These are phyloP conservation scores for Monilinia fructicola DNA, from an alignment of 2,329 filamentous ascomycete genomes.

Conservation along the genomic window DNA sequence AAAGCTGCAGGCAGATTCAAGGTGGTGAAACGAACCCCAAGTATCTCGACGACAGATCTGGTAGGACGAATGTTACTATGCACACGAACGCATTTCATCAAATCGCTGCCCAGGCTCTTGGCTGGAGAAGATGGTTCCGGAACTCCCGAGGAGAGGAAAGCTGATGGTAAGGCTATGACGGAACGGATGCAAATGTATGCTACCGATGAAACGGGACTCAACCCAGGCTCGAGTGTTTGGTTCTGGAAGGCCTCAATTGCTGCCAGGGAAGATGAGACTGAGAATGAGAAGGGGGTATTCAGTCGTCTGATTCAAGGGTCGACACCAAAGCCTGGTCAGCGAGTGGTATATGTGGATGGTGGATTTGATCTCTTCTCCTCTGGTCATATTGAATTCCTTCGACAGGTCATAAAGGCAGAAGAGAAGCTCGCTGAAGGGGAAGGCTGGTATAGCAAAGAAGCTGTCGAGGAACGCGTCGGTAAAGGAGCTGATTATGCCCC, in stretches of 20 bases:
- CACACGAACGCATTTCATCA: conserved; percentile 92
- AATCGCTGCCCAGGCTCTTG: conserved; percentile 68
- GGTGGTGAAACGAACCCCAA: conserved; percentile 93
- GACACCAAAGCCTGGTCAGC: conserved; percentile 72
- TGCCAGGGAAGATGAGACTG: conserved; percentile 41
- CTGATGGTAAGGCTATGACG: conserved; percentile 65
- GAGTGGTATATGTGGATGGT: conserved; percentile 91
- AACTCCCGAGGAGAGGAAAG: conserved; percentile 63
- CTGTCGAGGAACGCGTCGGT: conserved; percentile 60
- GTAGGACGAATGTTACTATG: conserved; percentile 96
- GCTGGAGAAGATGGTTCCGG: conserved; percentile 72
- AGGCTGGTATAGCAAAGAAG: conserved; percentile 73
- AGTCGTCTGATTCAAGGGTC: conserved; percentile 67
- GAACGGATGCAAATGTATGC: conserved; percentile 83
- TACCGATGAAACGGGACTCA: conserved; percentile 76
- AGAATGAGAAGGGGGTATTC: conserved; percentile 65
- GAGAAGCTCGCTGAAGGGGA: conserved; percentile 63
- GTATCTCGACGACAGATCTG: conserved; percentile 96
- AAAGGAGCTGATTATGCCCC: conserved; percentile 73
- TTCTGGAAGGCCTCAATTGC: conserved; percentile 64
- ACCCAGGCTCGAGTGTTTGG: conserved; percentile 81
- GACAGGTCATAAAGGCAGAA: conserved; percentile 72
- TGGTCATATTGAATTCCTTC: conserved; percentile 93
- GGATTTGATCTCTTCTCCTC: conserved; percentile 97
- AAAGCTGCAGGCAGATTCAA: conserved; percentile 93